These are phyloP conservation scores for Trametes pubescens DNA, from an alignment of 1,284 basidiomycete genomes.

Conservation along the genomic window DNA sequence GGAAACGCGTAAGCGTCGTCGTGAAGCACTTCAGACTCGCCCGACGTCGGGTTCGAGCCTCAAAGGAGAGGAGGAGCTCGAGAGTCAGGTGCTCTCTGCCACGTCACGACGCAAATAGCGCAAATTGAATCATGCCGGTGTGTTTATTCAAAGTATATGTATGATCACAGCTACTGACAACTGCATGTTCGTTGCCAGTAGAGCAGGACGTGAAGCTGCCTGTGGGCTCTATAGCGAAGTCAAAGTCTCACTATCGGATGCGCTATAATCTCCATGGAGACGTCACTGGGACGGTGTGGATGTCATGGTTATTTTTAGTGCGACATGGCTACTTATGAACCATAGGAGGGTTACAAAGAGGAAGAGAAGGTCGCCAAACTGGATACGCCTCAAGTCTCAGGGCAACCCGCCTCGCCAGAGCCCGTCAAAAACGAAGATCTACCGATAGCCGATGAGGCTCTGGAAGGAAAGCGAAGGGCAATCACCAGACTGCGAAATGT, in stretches of 20 bases:
- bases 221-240: too few species aligned
- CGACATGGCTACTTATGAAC: too few species aligned
- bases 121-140: conserved; percentile 9
- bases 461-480: too few species aligned
- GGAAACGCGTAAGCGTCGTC: neutral
- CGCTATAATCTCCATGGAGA: too few species aligned
- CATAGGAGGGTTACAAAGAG: neutral
- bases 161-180: neutral
- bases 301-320: too few species aligned
- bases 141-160: neutral
- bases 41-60: neutral
- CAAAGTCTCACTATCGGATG: too few species aligned
- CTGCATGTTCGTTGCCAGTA: neutral
- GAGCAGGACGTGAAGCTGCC: neutral
- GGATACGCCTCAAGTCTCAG: neutral
- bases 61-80: neutral
- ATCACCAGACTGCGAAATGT: neutral
- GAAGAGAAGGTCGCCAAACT: neutral
- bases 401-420: neutral
- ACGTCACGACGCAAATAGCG: conserved; percentile 16
- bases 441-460: too few species aligned
- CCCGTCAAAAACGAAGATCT: neutral
- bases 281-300: too few species aligned
- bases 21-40: neutral
- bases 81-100: neutral